phyloP scores from a whole-genome alignment of 805 yeast genomes.

The Monosporozyma servazzii region DNA sequence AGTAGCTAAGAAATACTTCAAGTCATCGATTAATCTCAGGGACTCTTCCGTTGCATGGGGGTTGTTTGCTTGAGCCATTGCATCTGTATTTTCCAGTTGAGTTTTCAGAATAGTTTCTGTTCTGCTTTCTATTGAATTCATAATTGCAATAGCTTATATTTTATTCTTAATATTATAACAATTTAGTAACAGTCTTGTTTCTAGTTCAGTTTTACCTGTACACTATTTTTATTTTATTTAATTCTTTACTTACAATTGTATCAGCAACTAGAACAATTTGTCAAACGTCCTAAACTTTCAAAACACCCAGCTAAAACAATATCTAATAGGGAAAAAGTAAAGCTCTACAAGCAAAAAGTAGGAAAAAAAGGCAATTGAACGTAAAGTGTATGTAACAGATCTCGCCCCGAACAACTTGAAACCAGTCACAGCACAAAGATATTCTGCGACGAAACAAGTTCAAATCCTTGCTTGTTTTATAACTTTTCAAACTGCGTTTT shows the following conservation, averaged over 20 bases:
- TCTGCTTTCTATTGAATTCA: constrained; percentile 10
- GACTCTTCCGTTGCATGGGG: constrained; percentile 36
- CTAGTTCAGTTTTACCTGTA: background rate
- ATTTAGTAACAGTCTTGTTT: background rate
- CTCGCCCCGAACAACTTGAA: background rate
- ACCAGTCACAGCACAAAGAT: background rate
- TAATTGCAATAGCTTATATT: background rate
- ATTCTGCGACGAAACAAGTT: background rate
- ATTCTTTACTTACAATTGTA: no score
- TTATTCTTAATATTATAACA: no score
- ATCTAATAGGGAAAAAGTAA: background rate
- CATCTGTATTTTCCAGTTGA: background rate
- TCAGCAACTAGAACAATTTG: background rate
- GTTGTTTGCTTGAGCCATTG: background rate
- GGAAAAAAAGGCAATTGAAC: background rate
- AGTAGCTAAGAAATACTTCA: constrained; percentile 79
- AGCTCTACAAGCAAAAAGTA: background rate
- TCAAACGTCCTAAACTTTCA: background rate
- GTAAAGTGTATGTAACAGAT: background rate
- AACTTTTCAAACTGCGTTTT: background rate
- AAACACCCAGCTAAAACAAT: background rate
- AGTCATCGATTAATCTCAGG: constrained; percentile 53
- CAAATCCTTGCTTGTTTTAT: background rate
- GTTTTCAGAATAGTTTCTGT: constrained; percentile 15
- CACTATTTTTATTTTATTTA: background rate